Evolutionary conservation across 164 flowering plant species (phyloP).

Genomic region (Amborella trichopoda): DNA sequence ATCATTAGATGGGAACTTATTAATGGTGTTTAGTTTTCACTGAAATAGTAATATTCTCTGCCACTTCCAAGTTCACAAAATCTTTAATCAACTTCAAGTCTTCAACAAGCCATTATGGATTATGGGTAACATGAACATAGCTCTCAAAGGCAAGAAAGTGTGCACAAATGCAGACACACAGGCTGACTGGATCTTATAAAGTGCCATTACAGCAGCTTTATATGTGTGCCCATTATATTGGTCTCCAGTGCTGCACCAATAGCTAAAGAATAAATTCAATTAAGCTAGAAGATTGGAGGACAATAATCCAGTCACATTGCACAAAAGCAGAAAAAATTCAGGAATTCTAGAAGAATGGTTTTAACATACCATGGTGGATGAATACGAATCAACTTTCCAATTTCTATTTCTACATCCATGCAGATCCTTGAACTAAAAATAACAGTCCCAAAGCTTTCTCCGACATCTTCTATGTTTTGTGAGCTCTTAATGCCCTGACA

Average conservation of each 20-base stretch:
- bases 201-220: neutral
- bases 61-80: too few relatives aligned
- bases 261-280: neutral
- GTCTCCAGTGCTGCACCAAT: neutral
- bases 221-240: neutral
- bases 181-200: neutral
- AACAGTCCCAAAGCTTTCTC: conserved; percentile 16
- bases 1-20: too few relatives aligned
- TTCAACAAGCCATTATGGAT: too few relatives aligned
- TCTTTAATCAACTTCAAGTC: too few relatives aligned
- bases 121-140: too few relatives aligned
- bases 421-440: conserved; percentile 57
- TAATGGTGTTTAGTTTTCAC: too few relatives aligned
- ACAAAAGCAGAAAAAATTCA: neutral
- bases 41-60: too few relatives aligned
- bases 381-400: conserved; percentile 46
- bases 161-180: too few relatives aligned
- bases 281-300: neutral
- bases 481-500: conserved; percentile 6
- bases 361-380: conserved; percentile 64
- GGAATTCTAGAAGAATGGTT: neutral
- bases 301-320: neutral
- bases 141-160: too few relatives aligned
- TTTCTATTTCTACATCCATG: conserved; percentile 58
- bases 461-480: conserved; percentile 8